A percentile compares a stretch with the other conserved stretches of the same genome.
These are phyloP conservation scores for Candida frijolesensis DNA, from an alignment of 1,139 yeast genomes.

Conservation along the genomic window DNA sequence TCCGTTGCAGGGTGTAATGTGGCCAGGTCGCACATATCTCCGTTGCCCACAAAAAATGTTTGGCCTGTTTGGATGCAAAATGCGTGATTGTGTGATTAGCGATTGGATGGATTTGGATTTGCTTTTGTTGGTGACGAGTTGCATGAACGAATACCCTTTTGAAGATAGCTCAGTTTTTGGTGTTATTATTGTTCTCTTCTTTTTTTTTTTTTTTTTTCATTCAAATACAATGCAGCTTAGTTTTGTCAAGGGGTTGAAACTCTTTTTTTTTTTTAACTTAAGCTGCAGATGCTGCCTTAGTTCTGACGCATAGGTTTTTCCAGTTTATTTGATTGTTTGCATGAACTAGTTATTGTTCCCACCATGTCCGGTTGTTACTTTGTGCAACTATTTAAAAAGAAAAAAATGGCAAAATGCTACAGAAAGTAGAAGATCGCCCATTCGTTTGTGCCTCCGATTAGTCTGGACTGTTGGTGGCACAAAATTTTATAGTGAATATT, in stretches of 20 bases:
- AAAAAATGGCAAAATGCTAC: background rate
- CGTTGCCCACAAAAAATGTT: background rate
- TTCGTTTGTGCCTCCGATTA: background rate
- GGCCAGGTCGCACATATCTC: background rate
- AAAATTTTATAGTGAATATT: background rate
- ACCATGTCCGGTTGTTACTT: background rate
- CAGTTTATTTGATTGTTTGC: background rate
- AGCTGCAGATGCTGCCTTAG: too few species aligned
- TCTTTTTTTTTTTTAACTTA: too few species aligned
- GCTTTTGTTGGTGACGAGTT: background rate
- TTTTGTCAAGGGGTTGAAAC: too few species aligned
- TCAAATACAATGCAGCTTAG: too few species aligned
- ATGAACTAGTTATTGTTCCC: background rate
- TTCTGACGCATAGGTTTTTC: background rate
- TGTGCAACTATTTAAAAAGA: background rate
- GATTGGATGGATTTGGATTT: background rate
- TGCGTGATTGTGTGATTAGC: background rate
- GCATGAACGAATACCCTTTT: background rate
- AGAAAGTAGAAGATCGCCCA: background rate
- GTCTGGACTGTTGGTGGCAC: background rate
- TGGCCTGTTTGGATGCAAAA: constrained; percentile 3
- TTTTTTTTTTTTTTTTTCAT: background rate
- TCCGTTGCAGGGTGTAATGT: too few species aligned
- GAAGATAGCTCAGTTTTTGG: too few species aligned
- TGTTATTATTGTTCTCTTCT: too few species aligned